These are phyloP conservation scores for Scheffersomyces segobiensis DNA, from an alignment of 1,139 yeast genomes.

Conservation along the genomic window DNA sequence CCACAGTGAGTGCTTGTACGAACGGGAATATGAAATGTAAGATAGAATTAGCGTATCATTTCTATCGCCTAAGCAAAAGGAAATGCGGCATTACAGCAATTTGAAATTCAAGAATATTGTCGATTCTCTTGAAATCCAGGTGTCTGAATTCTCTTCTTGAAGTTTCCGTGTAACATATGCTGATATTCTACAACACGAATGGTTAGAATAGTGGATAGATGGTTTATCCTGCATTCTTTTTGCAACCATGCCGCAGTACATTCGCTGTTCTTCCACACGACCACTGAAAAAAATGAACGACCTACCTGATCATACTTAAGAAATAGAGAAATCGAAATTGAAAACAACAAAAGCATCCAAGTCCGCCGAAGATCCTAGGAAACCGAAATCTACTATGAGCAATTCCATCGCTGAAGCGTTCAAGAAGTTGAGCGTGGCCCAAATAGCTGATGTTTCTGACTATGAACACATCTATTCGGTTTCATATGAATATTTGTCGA, in stretches of 20 bases:
- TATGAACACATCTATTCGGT: constrained; percentile 43
- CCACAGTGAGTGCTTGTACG: too few relatives aligned
- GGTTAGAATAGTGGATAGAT: not conserved
- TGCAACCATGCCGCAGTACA: not conserved
- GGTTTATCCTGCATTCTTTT: not conserved
- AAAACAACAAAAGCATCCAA: not conserved
- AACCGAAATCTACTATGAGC: constrained; percentile 26
- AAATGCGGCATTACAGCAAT: too few relatives aligned
- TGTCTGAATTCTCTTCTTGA: not conserved
- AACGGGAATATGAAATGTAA: too few relatives aligned
- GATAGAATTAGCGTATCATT: too few relatives aligned
- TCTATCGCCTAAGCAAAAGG: too few relatives aligned
- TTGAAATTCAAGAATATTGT: too few relatives aligned
- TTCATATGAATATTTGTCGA: constrained; percentile 44
- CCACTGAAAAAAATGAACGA: constrained; percentile 1
- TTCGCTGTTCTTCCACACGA: not conserved
- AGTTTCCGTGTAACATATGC: not conserved
- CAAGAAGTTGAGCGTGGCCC: constrained; percentile 37
- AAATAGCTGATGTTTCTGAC: constrained; percentile 22
- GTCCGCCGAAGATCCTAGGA: not conserved
- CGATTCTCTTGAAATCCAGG: too few relatives aligned
- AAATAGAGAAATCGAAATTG: not conserved
- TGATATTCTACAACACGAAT: not conserved
- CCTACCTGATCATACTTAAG: not conserved
- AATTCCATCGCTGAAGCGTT: constrained; percentile 46